Conservation (phyloP, 2,329 filamentous ascomycete genomes). For the Pseudocercospora ulei region DNA sequence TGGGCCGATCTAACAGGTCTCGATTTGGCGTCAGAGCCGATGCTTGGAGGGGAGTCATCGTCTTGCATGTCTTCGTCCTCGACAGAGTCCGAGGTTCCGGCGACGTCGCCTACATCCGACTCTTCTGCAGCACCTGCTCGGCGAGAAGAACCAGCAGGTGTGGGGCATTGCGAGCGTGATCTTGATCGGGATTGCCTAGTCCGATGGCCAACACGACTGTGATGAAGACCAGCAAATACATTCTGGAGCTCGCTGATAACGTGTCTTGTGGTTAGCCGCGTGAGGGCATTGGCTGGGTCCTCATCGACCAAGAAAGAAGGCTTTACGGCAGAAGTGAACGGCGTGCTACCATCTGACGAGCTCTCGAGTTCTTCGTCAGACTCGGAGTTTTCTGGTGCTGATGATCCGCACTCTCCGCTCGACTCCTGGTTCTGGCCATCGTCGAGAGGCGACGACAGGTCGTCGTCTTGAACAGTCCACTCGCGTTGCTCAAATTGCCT, state of each 20-base stretch:
- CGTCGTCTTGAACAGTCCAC: constrained; percentile 1
- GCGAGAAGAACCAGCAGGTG: constrained; percentile 4
- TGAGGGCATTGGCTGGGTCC: constrained; percentile 52
- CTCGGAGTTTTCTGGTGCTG: too few relatives aligned
- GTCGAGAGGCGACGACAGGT: too few relatives aligned
- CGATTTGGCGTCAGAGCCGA: background rate
- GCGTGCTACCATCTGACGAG: background rate
- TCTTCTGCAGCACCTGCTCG: background rate
- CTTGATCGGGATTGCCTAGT: constrained; percentile 11
- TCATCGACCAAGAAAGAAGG: constrained; percentile 61
- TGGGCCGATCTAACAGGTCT: background rate
- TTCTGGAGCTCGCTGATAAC: constrained; percentile 60
- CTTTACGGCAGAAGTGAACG: background rate
- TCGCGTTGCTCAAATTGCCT: constrained; percentile 37
- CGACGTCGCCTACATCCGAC: too few relatives aligned
- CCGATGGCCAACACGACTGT: constrained; percentile 33
- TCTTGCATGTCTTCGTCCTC: too few relatives aligned
- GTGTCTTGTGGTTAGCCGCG: constrained; percentile 61
- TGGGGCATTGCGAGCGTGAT: constrained; percentile 12
- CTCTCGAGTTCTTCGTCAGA: too few relatives aligned
- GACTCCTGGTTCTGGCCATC: too few relatives aligned
- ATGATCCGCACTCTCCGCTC: too few relatives aligned
- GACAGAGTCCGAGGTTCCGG: constrained; percentile 1
- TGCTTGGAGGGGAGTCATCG: too few relatives aligned
- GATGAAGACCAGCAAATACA: constrained; percentile 61